phyloP scores from a whole-genome alignment of 2,329 filamentous ascomycete genomes.

The Epichloe gansuensis region DNA sequence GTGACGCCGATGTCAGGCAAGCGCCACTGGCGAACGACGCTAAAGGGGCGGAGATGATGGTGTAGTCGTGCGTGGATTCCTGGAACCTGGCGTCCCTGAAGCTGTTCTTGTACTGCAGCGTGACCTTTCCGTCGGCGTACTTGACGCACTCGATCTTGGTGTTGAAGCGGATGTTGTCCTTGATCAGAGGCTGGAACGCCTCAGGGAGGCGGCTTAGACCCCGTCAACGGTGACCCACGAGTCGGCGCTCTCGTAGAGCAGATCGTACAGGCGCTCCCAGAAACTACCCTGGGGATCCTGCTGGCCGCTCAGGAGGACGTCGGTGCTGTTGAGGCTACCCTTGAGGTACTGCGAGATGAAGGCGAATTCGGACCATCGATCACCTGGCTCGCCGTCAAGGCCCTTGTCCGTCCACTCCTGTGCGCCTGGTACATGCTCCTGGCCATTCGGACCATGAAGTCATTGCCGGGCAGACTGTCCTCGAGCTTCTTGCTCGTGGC shows the following conservation, averaged over 20 bases:
- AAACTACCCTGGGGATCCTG: conserved; percentile 28
- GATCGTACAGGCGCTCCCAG: conserved; percentile 29
- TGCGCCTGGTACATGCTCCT: conserved; percentile 33
- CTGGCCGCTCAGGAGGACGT: conserved; percentile 19
- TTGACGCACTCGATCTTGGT: conserved; percentile 44
- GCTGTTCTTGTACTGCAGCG: conserved; percentile 42
- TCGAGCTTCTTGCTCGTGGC: conserved; percentile 25
- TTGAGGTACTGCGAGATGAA: conserved; percentile 49
- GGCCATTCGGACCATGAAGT: conserved; percentile 26
- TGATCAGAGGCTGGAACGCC: conserved; percentile 50
- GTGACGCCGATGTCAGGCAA: conserved; percentile 34
- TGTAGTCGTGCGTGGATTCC: conserved; percentile 49
- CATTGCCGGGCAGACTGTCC: conserved; percentile 21
- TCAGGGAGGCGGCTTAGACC: conserved; percentile 25
- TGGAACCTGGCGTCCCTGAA: conserved; percentile 27
- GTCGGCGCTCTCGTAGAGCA: conserved; percentile 10
- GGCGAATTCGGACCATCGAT: conserved; percentile 52
- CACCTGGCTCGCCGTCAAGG: conserved; percentile 34
- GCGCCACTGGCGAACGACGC: conserved; percentile 49
- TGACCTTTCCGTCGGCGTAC: conserved; percentile 42
- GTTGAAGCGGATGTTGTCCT: conserved; percentile 42
- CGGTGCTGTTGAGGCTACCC: conserved; percentile 40
- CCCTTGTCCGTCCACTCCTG: conserved; percentile 24
- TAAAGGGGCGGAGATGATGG: conserved; percentile 52
- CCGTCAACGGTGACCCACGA: conserved; percentile 12